Evolutionary conservation across 1,284 basidiomycete species (phyloP).

Genomic region (Malassezia obtusa): DNA sequence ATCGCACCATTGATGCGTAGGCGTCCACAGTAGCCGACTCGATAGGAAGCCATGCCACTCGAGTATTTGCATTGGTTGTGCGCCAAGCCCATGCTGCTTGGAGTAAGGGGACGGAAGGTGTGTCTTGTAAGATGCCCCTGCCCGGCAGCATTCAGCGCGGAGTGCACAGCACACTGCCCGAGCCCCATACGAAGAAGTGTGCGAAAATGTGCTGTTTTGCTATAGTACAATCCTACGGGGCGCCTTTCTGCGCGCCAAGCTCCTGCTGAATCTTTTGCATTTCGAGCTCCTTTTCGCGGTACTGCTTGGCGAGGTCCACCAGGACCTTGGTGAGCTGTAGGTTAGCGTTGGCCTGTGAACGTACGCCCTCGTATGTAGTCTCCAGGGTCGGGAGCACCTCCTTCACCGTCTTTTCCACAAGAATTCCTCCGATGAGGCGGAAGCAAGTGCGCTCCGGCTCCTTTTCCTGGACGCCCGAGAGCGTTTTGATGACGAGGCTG

Average conservation of each 20-base stretch:
- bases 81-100: too few relatives aligned
- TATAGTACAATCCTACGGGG: not conserved
- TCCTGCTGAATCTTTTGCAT: constrained; percentile 27
- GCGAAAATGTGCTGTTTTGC: too few relatives aligned
- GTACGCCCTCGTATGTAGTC: constrained; percentile 39
- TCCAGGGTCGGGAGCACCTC: constrained; percentile 73
- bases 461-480: constrained; percentile 55
- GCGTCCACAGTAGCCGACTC: not conserved
- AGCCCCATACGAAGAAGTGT: not conserved
- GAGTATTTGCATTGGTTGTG: too few relatives aligned
- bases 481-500: constrained; percentile 78
- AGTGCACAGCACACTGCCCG: too few relatives aligned
- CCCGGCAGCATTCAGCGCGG: too few relatives aligned
- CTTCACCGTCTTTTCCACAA: constrained; percentile 89
- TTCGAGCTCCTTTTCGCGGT: constrained; percentile 41
- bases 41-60: too few relatives aligned
- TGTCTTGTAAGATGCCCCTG: too few relatives aligned
- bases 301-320: constrained; percentile 41
- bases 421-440: constrained; percentile 84
- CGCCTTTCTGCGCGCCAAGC: not conserved
- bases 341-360: constrained; percentile 12
- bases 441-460: constrained; percentile 91
- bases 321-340: constrained; percentile 39
- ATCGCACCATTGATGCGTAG: constrained; percentile 16
- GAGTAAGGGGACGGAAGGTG: too few relatives aligned